Evolutionary conservation across 1,284 basidiomycete species (phyloP), one percentile per base, ranked within the genome.

Genomic region (Apiotrichum montevideense): DNA sequence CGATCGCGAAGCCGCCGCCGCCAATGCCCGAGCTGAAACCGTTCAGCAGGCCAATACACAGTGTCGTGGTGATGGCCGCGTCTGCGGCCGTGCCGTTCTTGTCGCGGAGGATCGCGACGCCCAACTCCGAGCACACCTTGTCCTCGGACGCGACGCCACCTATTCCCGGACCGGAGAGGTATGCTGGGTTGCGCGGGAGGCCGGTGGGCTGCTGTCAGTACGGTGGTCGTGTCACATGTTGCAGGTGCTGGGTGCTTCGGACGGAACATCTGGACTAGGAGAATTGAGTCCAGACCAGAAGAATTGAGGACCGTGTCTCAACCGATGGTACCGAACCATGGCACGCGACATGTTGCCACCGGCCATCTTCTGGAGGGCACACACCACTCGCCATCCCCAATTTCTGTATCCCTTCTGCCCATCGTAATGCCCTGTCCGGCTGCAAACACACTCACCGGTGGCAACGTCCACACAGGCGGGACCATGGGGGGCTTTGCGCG

Each of bases 81-180:
- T 98, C 95, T 9, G 95, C 84, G 0, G 94, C 94, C 62, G 89
- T 93, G 14, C 94, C 95, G 35, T 90, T 91, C 6, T 85, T 83
- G 72, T 85, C 86, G 3, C 56, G 61, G 61, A 94, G 68, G 7
- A 86, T 80, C 9, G 84, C 75, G 0, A 95, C 83, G 1, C 92
- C 93, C 55, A 94, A 85, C 46, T 87, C 77, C 6, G 90, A 93
- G 73, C 93, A 96, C 21, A 84, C 78, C 61, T 81, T 80, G 72
- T 93, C 89, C 78, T 96, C 93, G 45, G 85, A 82, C 2, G 93
- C 90, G 15, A 96, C 91, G 2, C 90, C 92, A 4, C 88, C 93
- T 66, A 86, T 78, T 33, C 79, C 79, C 0, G 87, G 91, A 58
- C 83, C 77, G 46, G 87, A 81, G 40, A 90, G 80, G 66, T 86